Percentiles rank a stretch among this genome's conserved stretches.
These are phyloP conservation scores for Paratinospora sagittata DNA, from an alignment of 164 flowering plant genomes.

Conservation along the genomic window DNA sequence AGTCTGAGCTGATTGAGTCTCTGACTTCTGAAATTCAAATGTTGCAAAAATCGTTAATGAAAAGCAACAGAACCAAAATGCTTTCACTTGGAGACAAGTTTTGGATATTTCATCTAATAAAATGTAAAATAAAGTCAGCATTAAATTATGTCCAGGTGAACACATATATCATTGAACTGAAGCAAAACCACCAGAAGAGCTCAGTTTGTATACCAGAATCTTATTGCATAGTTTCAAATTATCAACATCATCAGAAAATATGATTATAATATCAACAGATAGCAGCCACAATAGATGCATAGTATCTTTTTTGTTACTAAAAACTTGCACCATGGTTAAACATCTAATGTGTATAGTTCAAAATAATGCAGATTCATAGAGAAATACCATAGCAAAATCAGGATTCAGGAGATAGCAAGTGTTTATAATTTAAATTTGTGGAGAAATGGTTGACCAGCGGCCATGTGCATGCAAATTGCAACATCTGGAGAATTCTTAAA, in stretches of 20 bases:
- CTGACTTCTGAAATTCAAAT: slow-evolving; percentile 40
- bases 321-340: not conserved
- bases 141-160: not conserved
- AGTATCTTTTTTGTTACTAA: too few relatives aligned
- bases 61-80: slow-evolving; percentile 2
- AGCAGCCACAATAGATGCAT: not conserved
- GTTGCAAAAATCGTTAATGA: slow-evolving; percentile 5
- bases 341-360: too few relatives aligned
- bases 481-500: not conserved
- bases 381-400: too few relatives aligned
- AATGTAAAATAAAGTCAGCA: not conserved
- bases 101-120: not conserved
- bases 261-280: not conserved
- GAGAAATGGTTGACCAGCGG: too few relatives aligned
- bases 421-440: too few relatives aligned
- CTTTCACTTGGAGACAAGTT: not conserved
- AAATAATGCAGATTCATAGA: too few relatives aligned
- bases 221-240: not conserved
- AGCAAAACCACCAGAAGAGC: not conserved
- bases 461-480: too few relatives aligned
- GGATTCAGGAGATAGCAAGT: too few relatives aligned
- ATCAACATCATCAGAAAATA: not conserved
- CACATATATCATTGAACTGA: not conserved
- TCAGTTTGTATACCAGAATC: not conserved
- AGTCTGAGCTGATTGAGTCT: slow-evolving; percentile 25